Evolutionary conservation across 306 rosid genomes (phyloP).

Genomic region (Glycine soja): DNA sequence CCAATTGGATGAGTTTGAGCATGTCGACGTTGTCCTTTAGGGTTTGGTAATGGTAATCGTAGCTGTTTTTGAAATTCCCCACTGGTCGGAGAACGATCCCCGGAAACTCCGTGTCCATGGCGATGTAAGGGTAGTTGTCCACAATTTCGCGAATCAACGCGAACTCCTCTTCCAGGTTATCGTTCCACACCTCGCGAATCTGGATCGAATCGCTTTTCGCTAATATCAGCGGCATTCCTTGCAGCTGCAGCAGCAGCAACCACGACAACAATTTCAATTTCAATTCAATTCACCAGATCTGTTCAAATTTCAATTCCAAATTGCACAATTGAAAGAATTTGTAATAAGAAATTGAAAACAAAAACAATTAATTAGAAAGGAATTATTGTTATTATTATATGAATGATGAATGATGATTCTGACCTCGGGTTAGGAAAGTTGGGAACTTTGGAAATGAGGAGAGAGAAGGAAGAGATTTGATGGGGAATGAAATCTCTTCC

Average conservation of each 20-base stretch:
- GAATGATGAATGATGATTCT: background rate
- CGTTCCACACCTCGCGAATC: constrained; percentile 67
- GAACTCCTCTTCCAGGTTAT: constrained; percentile 59
- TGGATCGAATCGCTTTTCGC: constrained; percentile 54
- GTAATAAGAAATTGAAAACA: too few species aligned
- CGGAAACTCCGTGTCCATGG: constrained; percentile 67
- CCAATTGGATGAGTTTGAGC: constrained; percentile 60
- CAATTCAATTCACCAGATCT: background rate
- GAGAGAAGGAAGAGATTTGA: constrained; percentile 56
- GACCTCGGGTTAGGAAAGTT: constrained; percentile 19
- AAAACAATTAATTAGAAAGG: background rate
- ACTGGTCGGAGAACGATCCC: constrained; percentile 60
- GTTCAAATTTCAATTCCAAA: background rate
- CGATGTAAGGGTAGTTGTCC: constrained; percentile 57
- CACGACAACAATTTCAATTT: background rate
- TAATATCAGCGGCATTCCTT: constrained; percentile 51
- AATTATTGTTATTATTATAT: background rate
- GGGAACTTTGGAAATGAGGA: background rate
- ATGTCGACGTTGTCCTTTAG: constrained; percentile 60
- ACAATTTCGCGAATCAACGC: constrained; percentile 54
- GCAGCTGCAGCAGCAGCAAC: background rate
- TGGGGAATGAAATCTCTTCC: constrained; percentile 52
- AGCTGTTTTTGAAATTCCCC: constrained; percentile 59
- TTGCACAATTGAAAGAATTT: background rate
- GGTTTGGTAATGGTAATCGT: constrained; percentile 63